phyloP scores from a whole-genome alignment of 805 yeast species.

The Wickerhamiella parazyma region DNA sequence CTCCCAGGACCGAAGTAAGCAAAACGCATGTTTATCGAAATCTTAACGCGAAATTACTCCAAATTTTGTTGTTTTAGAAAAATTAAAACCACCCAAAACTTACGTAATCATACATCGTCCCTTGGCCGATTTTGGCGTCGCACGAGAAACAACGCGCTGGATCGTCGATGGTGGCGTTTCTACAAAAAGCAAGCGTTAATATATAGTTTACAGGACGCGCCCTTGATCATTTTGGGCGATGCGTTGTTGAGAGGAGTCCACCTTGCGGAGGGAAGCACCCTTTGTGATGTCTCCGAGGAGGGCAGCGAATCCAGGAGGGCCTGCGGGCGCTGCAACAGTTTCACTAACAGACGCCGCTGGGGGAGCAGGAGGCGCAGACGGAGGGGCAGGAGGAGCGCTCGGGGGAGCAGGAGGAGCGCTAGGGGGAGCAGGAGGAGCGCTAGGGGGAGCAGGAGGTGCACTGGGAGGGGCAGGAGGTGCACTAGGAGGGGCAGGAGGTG shows the following conservation, averaged over 20 bases:
- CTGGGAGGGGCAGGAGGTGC: slow-evolving; percentile 23
- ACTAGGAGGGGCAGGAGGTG: slow-evolving; percentile 20
- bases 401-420: slow-evolving; percentile 27
- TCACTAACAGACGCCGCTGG: slow-evolving; percentile 18
- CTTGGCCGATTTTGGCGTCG: too few species aligned
- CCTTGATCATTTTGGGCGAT: slow-evolving; percentile 20
- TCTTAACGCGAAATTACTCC: too few species aligned
- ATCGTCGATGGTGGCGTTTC: too few species aligned
- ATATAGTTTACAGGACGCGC: slow-evolving; percentile 17
- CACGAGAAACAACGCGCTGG: background rate
- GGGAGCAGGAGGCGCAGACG: slow-evolving; percentile 25
- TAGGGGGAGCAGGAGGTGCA: slow-evolving; percentile 17
- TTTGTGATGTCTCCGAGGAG: slow-evolving; percentile 26
- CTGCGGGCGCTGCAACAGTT: slow-evolving; percentile 19
- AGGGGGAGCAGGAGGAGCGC: slow-evolving; percentile 26
- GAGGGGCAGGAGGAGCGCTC: slow-evolving; percentile 34
- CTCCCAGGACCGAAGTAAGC: too few species aligned
- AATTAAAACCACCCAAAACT: too few species aligned
- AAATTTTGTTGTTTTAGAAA: too few species aligned
- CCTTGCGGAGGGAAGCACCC: slow-evolving; percentile 24
- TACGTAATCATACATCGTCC: too few species aligned
- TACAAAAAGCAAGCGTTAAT: too few species aligned
- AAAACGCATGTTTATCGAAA: too few species aligned
- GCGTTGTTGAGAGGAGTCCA: slow-evolving; percentile 21
- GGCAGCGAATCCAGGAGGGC: slow-evolving; percentile 22